phyloP scores from a whole-genome alignment of 495 filamentous ascomycete genomes.

The Penicillium psychrofluorescens region DNA sequence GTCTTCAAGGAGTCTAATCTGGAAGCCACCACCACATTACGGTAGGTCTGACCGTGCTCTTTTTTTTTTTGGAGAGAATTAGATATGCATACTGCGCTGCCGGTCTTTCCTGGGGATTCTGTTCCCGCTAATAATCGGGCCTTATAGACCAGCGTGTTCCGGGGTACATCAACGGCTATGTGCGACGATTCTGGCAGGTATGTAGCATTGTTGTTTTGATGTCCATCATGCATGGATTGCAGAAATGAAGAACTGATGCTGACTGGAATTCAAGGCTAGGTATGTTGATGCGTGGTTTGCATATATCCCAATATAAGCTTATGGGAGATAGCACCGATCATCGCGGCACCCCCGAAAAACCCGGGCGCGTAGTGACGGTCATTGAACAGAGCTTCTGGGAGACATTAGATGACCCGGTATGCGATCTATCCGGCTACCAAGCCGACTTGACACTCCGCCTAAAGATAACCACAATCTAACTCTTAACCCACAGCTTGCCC shows the following conservation, averaged over 20 bases:
- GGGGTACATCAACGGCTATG: slow-evolving; percentile 90
- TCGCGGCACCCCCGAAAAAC: slow-evolving; percentile 78
- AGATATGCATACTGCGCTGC: no score
- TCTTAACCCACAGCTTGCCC: slow-evolving; percentile 18
- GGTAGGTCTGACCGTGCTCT: slow-evolving; percentile 46
- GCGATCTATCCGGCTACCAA: not conserved
- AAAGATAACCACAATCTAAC: not conserved
- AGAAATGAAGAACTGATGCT: not conserved
- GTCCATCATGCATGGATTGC: no score
- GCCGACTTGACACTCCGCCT: slow-evolving; percentile 1
- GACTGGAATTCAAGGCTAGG: slow-evolving; percentile 22
- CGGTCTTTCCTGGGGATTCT: no score
- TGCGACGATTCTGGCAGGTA: slow-evolving; percentile 95
- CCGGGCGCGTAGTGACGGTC: slow-evolving; percentile 88
- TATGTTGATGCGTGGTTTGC: slow-evolving; percentile 6
- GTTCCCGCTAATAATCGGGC: not conserved
- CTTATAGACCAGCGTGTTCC: slow-evolving; percentile 70
- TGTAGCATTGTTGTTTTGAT: not conserved
- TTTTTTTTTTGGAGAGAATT: no score
- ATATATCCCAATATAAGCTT: not conserved
- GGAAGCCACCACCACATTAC: slow-evolving; percentile 95
- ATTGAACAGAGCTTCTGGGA: slow-evolving; percentile 79
- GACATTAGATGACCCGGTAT: slow-evolving; percentile 57
- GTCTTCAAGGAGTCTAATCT: slow-evolving; percentile 80
- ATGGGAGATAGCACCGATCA: slow-evolving; percentile 67